phyloP scores from a whole-genome alignment of 768 basidiomycete genomes.

The Tremella fuciformis region DNA sequence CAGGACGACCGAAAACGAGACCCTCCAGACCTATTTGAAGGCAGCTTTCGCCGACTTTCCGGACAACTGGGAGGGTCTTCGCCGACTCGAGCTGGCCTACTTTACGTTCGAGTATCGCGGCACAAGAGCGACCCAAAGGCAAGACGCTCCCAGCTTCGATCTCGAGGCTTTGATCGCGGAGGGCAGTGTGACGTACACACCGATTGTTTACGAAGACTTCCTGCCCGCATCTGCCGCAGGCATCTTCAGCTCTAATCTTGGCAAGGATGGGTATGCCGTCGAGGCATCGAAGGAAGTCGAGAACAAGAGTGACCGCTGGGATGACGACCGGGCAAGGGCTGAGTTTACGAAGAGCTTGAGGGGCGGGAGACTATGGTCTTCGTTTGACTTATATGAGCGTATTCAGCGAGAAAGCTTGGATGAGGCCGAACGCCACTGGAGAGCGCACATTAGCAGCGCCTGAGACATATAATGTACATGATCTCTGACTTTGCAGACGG shows the following conservation, averaged over 20 bases:
- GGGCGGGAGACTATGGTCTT: no score
- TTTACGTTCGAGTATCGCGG: conserved; percentile 13
- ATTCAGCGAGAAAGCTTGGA: no score
- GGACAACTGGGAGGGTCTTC: conserved; percentile 34
- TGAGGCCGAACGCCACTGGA: no score
- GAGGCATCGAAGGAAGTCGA: no score
- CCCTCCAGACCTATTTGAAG: conserved; percentile 23
- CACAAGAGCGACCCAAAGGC: background rate
- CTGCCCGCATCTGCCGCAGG: conserved; percentile 49
- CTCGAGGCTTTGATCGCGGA: conserved; percentile 17
- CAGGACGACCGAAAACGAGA: conserved; percentile 20
- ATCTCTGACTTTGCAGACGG: no score
- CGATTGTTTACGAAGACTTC: conserved; percentile 48
- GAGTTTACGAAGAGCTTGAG: no score
- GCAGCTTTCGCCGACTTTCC: conserved; percentile 37
- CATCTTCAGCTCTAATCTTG: conserved; percentile 46
- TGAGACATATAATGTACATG: no score
- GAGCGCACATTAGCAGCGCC: no score
- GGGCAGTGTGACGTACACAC: conserved; percentile 27
- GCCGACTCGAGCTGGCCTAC: conserved; percentile 33
- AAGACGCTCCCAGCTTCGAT: no score
- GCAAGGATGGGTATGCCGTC: conserved; percentile 6
- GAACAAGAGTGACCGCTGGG: no score
- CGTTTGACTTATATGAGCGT: no score
- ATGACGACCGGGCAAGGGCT: no score